Evolutionary conservation across 768 basidiomycete genomes (phyloP).

Genomic region (Lactifluus pinguis): DNA sequence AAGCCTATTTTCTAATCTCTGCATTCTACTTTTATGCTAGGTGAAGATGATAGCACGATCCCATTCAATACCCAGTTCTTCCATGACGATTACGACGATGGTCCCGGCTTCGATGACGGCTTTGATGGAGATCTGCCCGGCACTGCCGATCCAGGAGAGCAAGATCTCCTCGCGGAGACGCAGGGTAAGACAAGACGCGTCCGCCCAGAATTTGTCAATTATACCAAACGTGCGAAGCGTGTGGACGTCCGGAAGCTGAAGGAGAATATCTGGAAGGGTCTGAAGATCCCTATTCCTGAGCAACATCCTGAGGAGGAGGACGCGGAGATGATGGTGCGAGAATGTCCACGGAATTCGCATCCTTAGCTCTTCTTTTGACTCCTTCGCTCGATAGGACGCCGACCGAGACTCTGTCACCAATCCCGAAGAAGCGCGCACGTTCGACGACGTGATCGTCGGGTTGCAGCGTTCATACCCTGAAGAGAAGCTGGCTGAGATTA

Average conservation of each 20-base stretch:
- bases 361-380: background rate
- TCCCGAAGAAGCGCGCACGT: slow-evolving; percentile 56
- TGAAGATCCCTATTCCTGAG: slow-evolving; percentile 61
- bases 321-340: slow-evolving; percentile 43
- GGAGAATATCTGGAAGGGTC: slow-evolving; percentile 94
- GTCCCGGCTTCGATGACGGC: slow-evolving; percentile 50
- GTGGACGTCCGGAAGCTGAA: slow-evolving; percentile 96
- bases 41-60: slow-evolving; percentile 43
- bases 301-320: slow-evolving; percentile 35
- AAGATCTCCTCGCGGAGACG: slow-evolving; percentile 80
- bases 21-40: slow-evolving; percentile 11
- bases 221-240: slow-evolving; percentile 90
- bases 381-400: slow-evolving; percentile 38
- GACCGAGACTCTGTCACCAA: slow-evolving; percentile 45
- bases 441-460: slow-evolving; percentile 74
- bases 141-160: slow-evolving; percentile 60
- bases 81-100: slow-evolving; percentile 84
- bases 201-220: slow-evolving; percentile 83
- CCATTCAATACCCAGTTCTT: slow-evolving; percentile 98
- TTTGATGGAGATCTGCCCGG: slow-evolving; percentile 46
- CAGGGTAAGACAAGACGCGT: slow-evolving; percentile 69
- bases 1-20: background rate
- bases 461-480: slow-evolving; percentile 76
- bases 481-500: slow-evolving; percentile 97
- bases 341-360: background rate